Base-by-base conservation (phyloP, 2,329 filamentous ascomycete genomes). In the Aspergillus hiratsukae region DNA sequence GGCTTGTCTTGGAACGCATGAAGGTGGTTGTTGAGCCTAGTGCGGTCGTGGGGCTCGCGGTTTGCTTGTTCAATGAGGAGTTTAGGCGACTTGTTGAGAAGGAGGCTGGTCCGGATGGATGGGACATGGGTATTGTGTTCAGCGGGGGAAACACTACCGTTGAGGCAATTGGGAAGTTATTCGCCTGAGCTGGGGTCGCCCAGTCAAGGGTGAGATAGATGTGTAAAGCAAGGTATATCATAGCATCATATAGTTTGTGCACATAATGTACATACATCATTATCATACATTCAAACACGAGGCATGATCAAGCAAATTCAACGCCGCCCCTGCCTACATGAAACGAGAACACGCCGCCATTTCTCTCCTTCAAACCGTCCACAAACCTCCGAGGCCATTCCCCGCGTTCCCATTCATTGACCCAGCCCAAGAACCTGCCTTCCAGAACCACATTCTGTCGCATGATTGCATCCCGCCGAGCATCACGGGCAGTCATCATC, bases 21-120 rank as follows among this genome's bases (percentile, higher is more conserved):
- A 97, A 97, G 83, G 77, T 96, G 49, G 85, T 97, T 23, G 86
- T 97, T 11, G 93, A 97, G 80, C 93, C 93, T 23, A 92, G 88
- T 73, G 85, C 89, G 0, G 91, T 87, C 2, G 92, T 97, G n/a
- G 84, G 86, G 1, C 72, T 97, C 58, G 94, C 93, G 0, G 89
- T 90, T 7, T 87, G 86, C 52, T 76, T 97, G 63, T 97, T 85
- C 62, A 88, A 96, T 70, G 90, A 95, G 74, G 90, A 91, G 3
- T 97, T 97, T 60, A 78, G 90, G 56, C 71, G 68, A 11, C 73
- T 87, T 73, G 88, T 92, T 10, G 72, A 72, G 54, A 61, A 64
- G 58, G 88, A 92, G 72, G 88, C 79, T 0, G 88, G 79, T 0
- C 80, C 84, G 52, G 78, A 83, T 11, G 90, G 90, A 0, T 96